Conservation (phyloP, 2,329 filamentous ascomycete species). For the Fusarium incarnatum region DNA sequence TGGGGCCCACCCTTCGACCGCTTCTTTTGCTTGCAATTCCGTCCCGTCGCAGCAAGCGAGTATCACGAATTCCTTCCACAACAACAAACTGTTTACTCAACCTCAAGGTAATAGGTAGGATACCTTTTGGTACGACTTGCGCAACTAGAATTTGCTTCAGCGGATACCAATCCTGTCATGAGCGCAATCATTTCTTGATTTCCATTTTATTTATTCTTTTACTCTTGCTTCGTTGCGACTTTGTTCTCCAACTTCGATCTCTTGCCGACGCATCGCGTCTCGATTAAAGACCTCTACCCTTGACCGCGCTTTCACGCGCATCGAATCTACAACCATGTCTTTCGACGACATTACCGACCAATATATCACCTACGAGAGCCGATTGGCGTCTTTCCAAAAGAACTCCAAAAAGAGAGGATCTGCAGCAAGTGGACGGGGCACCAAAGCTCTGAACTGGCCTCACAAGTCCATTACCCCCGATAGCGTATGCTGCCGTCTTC, state of each 20-base stretch:
- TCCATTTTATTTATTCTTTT: slow-evolving; percentile 4
- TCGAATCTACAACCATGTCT: slow-evolving; percentile 46
- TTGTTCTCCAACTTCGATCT: slow-evolving; percentile 2
- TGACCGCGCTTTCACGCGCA: slow-evolving; percentile 39
- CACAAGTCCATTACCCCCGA: slow-evolving; percentile 61
- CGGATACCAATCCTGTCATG: slow-evolving; percentile 34
- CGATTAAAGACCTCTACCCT: slow-evolving; percentile 20
- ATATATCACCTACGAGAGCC: slow-evolving; percentile 76
- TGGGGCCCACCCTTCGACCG: slow-evolving; percentile 36
- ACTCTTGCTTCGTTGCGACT: slow-evolving; percentile 17
- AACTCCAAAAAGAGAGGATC: slow-evolving; percentile 77
- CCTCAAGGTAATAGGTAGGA: neutral
- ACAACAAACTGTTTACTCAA: slow-evolving; percentile 18
- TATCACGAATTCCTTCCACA: slow-evolving; percentile 37
- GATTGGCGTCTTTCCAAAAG: slow-evolving; percentile 82
- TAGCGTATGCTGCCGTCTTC: slow-evolving; percentile 43
- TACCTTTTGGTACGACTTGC: slow-evolving; percentile 16
- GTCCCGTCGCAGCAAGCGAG: slow-evolving; percentile 7
- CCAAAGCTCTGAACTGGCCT: slow-evolving; percentile 78
- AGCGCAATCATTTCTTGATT: slow-evolving; percentile 28
- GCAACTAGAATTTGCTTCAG: slow-evolving; percentile 2
- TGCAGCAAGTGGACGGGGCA: slow-evolving; percentile 62
- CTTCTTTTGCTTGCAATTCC: slow-evolving; percentile 23
- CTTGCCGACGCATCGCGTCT: slow-evolving; percentile 37
- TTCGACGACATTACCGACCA: slow-evolving; percentile 55